Percentiles rank a stretch among this genome's conserved stretches.
Conservation (phyloP, 1,284 basidiomycete species). For the Cutaneotrichosporon sp. region DNA sequence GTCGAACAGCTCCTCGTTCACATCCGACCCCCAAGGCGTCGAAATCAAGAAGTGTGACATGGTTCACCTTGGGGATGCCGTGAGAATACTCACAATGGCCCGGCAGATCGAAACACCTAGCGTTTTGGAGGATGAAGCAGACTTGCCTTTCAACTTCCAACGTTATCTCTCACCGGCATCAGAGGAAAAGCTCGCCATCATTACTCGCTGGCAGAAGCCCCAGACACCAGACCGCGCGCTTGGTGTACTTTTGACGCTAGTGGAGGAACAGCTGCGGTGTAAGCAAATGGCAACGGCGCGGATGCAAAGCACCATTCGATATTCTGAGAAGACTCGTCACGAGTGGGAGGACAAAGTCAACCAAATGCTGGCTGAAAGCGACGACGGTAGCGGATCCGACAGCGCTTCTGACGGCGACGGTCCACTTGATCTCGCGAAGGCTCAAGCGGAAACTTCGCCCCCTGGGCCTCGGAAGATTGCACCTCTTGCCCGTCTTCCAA, state of each 20-base stretch:
- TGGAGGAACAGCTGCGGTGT: conserved; percentile 78
- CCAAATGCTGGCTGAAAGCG: conserved; percentile 57
- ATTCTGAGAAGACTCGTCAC: conserved; percentile 92
- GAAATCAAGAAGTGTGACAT: conserved; percentile 77
- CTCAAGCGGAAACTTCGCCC: conserved; percentile 10
- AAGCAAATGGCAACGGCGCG: conserved; percentile 94
- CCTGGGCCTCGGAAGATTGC: conserved; percentile 39
- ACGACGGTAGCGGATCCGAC: conserved; percentile 50
- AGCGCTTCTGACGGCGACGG: conserved; percentile 29
- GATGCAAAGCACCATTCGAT: conserved; percentile 95
- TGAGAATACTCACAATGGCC: conserved; percentile 75
- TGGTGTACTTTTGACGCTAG: conserved; percentile 73
- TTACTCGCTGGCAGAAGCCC: conserved; percentile 79
- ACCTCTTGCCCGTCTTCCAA: conserved; percentile 39
- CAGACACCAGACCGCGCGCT: conserved; percentile 80
- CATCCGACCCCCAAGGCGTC: conserved; percentile 55
- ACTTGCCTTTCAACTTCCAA: conserved; percentile 88
- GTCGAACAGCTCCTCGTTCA: background rate
- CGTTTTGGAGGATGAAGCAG: conserved; percentile 81
- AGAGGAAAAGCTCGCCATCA: conserved; percentile 72
- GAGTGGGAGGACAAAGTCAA: conserved; percentile 93
- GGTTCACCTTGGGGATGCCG: conserved; percentile 69
- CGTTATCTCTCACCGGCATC: conserved; percentile 78
- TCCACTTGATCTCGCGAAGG: background rate
- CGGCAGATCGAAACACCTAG: conserved; percentile 81